Conservation (phyloP, 805 yeast species). For the Ogataea methanolica region DNA sequence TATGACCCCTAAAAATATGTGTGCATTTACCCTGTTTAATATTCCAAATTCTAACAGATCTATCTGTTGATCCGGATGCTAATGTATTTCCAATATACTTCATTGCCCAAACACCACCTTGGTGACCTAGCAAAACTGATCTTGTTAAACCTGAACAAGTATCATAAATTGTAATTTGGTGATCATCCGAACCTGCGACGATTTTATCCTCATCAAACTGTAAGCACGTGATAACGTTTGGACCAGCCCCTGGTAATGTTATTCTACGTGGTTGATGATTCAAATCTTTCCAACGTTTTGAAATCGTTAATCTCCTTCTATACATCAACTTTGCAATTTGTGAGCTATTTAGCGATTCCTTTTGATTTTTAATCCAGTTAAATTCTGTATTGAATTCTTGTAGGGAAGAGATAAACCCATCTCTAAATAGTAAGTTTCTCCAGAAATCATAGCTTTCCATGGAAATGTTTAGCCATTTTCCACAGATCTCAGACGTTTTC, state of each 20-base stretch:
- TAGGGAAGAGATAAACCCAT: slow-evolving; percentile 47
- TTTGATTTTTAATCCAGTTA: slow-evolving; percentile 10
- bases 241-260: slow-evolving; percentile 63
- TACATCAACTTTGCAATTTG: slow-evolving; percentile 37
- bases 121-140: slow-evolving; percentile 74
- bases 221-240: slow-evolving; percentile 87
- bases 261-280: slow-evolving; percentile 61
- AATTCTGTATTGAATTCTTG: slow-evolving; percentile 37
- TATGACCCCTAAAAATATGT: slow-evolving; percentile 86
- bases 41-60: slow-evolving; percentile 93
- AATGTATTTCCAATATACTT: slow-evolving; percentile 78
- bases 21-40: slow-evolving; percentile 80
- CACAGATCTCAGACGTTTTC: slow-evolving; percentile 59
- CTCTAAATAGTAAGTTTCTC: slow-evolving; percentile 60
- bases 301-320: slow-evolving; percentile 52
- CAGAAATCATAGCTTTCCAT: slow-evolving; percentile 61
- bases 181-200: slow-evolving; percentile 90
- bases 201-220: slow-evolving; percentile 89
- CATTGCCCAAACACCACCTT: slow-evolving; percentile 98
- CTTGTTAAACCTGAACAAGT: slow-evolving; percentile 65
- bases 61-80: slow-evolving; percentile 92
- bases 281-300: slow-evolving; percentile 79
- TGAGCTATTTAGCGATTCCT: slow-evolving; percentile 8
- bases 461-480: slow-evolving; percentile 64
- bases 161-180: slow-evolving; percentile 73